Evolutionary conservation across 768 basidiomycete species (phyloP), one percentile per base, ranked within the genome.

Genomic region (Favolaschia claudopus): DNA sequence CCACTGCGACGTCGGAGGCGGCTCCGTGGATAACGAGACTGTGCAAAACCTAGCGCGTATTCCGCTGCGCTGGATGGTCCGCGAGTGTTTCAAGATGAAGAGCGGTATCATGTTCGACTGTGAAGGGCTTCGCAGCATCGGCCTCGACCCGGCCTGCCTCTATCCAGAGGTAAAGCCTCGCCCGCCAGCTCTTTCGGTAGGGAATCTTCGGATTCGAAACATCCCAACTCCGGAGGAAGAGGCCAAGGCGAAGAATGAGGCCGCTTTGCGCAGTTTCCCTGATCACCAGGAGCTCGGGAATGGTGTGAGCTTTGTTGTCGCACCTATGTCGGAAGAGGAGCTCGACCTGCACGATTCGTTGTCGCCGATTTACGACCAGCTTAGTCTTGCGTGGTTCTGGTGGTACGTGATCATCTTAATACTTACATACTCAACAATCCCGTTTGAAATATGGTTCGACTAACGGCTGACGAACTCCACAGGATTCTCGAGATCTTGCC

Each of bases 31-130:
- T 2, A 63, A 64, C 49, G 63, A 47, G 7, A 58, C 52, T 14
- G 29, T 24, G 22, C 76, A 82, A 55, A 79, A 77, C 40, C 75
- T 88, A 5, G 81, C 85, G 10, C 81, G 83, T 47, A 83, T 86
- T 39, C 56, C 86, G 4, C 72, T 88, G 20, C 79, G 85, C 59
- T 89, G 83, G 83, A 83, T 85, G 82, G 66, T 85, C 58, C 77
- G 84, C 43, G 76, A 85, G 50, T 78, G 76, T 56, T 79, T 84
- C 71, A 63, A 64, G 22, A 62, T 74, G 15, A 62, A 78, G 6
- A 72, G 75, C 15, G 82, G 82, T 4, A 79, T 83, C 42, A 68
- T 82, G 52, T 83, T 84, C 69, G 65, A 77, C 22, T 61, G 66
- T 5, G 66, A 69, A 13, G 70, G 66, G 52, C 72, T 80, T 68